Base-by-base conservation (phyloP, 768 basidiomycete genomes). In the Boletus insuetus region DNA sequence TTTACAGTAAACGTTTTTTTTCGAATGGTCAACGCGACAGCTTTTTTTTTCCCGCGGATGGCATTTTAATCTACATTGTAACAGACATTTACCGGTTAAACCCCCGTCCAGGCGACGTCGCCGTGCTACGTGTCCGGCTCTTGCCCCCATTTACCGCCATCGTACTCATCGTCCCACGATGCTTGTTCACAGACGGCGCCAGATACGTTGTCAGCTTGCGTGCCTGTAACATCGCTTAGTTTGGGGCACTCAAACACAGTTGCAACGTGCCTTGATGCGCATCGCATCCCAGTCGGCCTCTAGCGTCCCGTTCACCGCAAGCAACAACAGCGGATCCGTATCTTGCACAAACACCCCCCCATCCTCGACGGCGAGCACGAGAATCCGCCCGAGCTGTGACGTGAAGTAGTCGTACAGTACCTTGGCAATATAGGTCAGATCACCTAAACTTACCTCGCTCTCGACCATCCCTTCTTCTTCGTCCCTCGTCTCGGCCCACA, bases 401-500 rank as follows among this genome's bases (percentile, higher is more conserved):
- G 44, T 45, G 29, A 26, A 43, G 42, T 54, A 16, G 48, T 22
- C 29, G 29, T 54, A 56, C 51, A 16, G 35, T 39, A n/a, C n/a
- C n/a, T n/a, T n/a, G n/a, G n/a, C n/a, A n/a, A n/a, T n/a, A 56
- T 29, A 29, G 29, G 29, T 29, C 29, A 29, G 29, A 9, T 29
- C 29, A 35, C 13, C 34, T 35, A 13, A 22, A 68, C 76, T 62
- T 61, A 89, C 89, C 80, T 91, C 89, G 67, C 85, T 85, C 56
- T 91, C 89, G 4, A 84, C 85, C 83, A 86, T 87, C 17, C 86
- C 87, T 19, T 64, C 64, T 6, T 41, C 58, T 10, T 70, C 77
- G 22, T 81, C 83, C 56, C 75, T 78, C 26, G 84, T 87, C 70
- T 91, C 89, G 48, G 82, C 82, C 89, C 90, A 92, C 34, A 89